Evolutionary conservation across 192 early-diverging fungal species (phyloP), one percentile per base, ranked within the genome.

Genomic region (Gorgonomyces haynaldii): DNA sequence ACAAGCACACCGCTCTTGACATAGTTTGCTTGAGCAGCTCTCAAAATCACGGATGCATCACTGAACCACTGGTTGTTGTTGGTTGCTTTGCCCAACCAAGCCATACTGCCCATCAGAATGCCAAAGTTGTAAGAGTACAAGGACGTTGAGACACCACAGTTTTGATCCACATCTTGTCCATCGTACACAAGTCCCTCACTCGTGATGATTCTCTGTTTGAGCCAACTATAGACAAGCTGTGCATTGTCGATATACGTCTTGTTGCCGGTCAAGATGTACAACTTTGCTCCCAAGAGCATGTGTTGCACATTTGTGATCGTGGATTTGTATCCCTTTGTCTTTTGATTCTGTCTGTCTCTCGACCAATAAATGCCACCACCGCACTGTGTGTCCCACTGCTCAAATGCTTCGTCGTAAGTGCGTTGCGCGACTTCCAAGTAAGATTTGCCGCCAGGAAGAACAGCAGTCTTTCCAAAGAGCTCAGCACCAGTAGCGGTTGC

Each of bases 281-380:
- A 50, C 23, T 59, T 49, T 10, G 65, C 58, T 15, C 42, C 53
- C 10, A 72, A 20, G 5, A 55, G 34, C 25, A 72, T 39, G 17
- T 41, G 28, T 50, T 72, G 40, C 15, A 36, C 53, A 54, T 72
- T 64, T 5, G 70, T 53, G 29, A 72, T 67, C 13, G 61, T 40
- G 16, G 59, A 60, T 47, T 72, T 72, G 57, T 63, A 65, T 38
- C 5, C 31, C 1, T 25, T 38, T 42, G 25, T 37, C 12, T 60
- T 59, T 0, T 6, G 32, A 17, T 47, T 50, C 15, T 49, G 13
- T 35, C 46, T 6, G 13, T 28, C 24, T 49, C 46, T 35, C 2
- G 34, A 37, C 65, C 70, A 67, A 41, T 58, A 61, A 37, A 62
- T 57, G 13, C 65, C 70, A 3, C 70, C 55, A 16, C 60, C 53